phyloP scores from a whole-genome alignment of 2,329 filamentous ascomycete genomes.

The Aspergillus glaucus region DNA sequence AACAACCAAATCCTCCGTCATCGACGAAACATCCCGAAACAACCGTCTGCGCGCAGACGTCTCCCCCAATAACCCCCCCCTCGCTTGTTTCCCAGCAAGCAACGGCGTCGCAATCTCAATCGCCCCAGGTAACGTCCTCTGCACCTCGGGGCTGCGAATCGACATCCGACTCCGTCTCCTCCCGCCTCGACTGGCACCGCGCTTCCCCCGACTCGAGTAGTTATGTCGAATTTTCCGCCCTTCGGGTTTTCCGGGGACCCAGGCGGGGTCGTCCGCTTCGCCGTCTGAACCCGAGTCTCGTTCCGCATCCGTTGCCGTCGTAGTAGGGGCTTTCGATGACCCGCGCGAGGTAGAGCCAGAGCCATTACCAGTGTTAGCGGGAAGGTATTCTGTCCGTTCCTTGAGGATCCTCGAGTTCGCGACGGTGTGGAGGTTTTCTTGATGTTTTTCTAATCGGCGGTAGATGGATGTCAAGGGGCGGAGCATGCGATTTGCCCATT shows the following conservation, averaged over 20 bases:
- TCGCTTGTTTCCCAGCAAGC: slow-evolving; percentile 27
- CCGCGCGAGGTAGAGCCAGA: too few species aligned
- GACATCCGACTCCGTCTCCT: slow-evolving; percentile 24
- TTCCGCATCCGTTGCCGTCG: slow-evolving; percentile 5
- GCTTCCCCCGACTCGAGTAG: slow-evolving; percentile 29
- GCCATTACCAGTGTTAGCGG: neutral
- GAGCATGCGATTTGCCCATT: slow-evolving; percentile 40
- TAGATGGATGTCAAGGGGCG: slow-evolving; percentile 37
- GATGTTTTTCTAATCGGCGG: slow-evolving; percentile 36
- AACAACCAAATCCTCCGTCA: slow-evolving; percentile 3
- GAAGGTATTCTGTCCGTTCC: slow-evolving; percentile 2
- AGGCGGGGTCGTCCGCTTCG: slow-evolving; percentile 33
- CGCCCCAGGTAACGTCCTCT: slow-evolving; percentile 32
- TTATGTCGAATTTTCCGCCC: slow-evolving; percentile 32
- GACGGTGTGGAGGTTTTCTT: slow-evolving; percentile 27
- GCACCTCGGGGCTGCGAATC: slow-evolving; percentile 30
- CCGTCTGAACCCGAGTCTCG: slow-evolving; percentile 26
- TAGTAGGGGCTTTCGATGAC: too few species aligned
- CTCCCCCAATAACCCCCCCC: slow-evolving; percentile 13
- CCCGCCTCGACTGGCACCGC: slow-evolving; percentile 7
- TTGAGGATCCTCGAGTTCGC: slow-evolving; percentile 14
- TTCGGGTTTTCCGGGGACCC: slow-evolving; percentile 30
- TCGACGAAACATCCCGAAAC: slow-evolving; percentile 7
- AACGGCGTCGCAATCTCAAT: slow-evolving; percentile 38
- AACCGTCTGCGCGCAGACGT: slow-evolving; percentile 17